Evolutionary conservation across 768 basidiomycete genomes (phyloP), one percentile per base, ranked within the genome.

Genomic region (Agrocybe chaxingu): DNA sequence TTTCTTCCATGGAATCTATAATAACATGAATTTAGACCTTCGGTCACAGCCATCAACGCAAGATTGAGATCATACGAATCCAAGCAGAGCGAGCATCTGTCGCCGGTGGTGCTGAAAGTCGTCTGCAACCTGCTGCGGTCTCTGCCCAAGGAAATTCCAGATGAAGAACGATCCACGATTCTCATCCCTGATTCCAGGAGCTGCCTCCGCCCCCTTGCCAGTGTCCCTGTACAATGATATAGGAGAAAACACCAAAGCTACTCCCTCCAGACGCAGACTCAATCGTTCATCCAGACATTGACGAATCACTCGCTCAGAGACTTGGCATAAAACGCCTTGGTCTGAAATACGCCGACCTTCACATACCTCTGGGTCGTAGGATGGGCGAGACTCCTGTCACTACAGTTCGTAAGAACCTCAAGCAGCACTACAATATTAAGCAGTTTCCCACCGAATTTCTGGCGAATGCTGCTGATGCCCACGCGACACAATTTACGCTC

Each of bases 401-500:
- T 0, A 72, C 74, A 1, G 78, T 82, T 11, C 60, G 62, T 3
- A 71, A 72, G 10, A 70, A 70, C 0, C 60, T 81, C 8, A 60
- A 56, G 12, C 66, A 74, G 16, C 24, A 24, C 5, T 81, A 81
- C 44, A 66, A 66, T 5, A 65, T 67, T 6, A 63, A 66, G 6
- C 75, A 80, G 46, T 67, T 78, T 8, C 58, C 74, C 33, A 70
- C 68, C 2, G 80, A 82, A 50, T 79, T 80, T 54, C 50, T 81
- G 5, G 80, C 80, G 0, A 82, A 82, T 50, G 80, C 80, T 1
- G 65, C 66, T 4, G 80, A 81, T 56, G 80, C 79, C 0, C 60
- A 61, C 8, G 80, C 80, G 0, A 70, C 66, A 2, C 56, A 62
- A n/a, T 77, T 81, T 51, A 56, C 62, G 2, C 55, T 79, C 13